These are phyloP conservation scores for Pythium insidiosum DNA, from an alignment of 352 stramenopile species.

Conservation along the genomic window DNA sequence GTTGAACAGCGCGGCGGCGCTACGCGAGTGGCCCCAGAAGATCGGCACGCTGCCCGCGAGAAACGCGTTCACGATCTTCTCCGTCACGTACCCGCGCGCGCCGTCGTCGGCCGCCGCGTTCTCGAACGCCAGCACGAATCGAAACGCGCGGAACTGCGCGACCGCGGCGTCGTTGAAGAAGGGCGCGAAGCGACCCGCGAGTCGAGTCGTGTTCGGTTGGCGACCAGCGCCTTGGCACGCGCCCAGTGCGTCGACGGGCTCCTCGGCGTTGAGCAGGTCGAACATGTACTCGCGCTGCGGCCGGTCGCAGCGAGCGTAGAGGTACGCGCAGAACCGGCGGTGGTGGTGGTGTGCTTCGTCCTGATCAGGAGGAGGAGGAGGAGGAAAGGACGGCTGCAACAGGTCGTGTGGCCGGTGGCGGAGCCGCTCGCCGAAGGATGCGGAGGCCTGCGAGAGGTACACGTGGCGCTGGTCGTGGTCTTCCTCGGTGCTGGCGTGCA, in stretches of 20 bases:
- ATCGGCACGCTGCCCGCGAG: conserved; percentile 48
- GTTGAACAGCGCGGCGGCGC: conserved; percentile 34
- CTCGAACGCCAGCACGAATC: conserved; percentile 70
- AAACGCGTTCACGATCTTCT: conserved; percentile 59
- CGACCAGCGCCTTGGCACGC: conserved; percentile 19
- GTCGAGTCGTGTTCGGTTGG: background rate
- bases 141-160: conserved; percentile 25
- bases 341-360: background rate
- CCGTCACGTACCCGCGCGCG: conserved; percentile 41
- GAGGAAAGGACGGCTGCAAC: conserved; percentile 3
- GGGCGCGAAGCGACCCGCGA: conserved; percentile 1
- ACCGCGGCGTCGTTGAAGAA: conserved; percentile 38
- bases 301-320: conserved; percentile 40
- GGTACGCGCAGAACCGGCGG: conserved; percentile 36
- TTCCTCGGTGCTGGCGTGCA: conserved; percentile 19
- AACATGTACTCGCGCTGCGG: conserved; percentile 49
- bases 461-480: background rate
- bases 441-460: conserved; percentile 24
- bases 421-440: conserved; percentile 28
- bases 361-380: too few species aligned
- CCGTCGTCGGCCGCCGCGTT: conserved; percentile 22
- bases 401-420: conserved; percentile 17
- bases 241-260: conserved; percentile 37
- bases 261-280: conserved; percentile 28
- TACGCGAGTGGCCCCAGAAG: conserved; percentile 39